Evolutionary conservation across 768 basidiomycete species (phyloP), one percentile per base, ranked within the genome.

Genomic region (Cubamyces lactineus): DNA sequence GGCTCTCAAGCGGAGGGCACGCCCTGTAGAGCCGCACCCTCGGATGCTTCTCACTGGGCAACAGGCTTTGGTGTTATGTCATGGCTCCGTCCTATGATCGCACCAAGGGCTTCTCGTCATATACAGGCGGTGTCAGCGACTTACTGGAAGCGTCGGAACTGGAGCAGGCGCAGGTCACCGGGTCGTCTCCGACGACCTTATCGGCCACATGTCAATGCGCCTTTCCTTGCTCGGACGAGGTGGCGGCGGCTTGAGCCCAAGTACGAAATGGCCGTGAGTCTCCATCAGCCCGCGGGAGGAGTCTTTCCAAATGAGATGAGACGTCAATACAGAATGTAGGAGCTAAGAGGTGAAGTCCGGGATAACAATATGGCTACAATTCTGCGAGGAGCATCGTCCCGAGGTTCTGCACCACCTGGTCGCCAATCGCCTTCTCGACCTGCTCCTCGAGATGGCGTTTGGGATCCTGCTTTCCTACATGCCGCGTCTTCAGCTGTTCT

Each of bases 391-490:
- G 81, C 88, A 96, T 96, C 67, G 94, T 96, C 42, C 92, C 96
- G 64, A 98, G 76, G 72, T 91, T 96, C 78, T 97, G 96, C 45
- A 95, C 90, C 55, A 98, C 94, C 75, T 98, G 96, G 75, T 97
- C 89, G 2, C 94, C 95, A 88, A 99, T 98, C 1, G 96, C 95
- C 76, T 91, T 94, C 78, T 98, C 97, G 6, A 98, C 97, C 28
- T 92, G 91, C 76, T 98, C 97, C 70, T 96, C 95, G 65, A 99
- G 75, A 80, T 99, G 97, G 67, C 97, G 86, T 78, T 99, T 99
- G 38, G 97, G 97, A 77, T 98, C 96, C 69, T 96, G 92, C 75
- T 96, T 97, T 59, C 96, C 96, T 68, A 98, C 94, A 75, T 97
- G 96, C 67, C 97, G 87, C 52, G 96, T 98, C 80, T 97, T 97